Evolutionary conservation across 305 asterid species (phyloP).

Genomic region (Salvia sclarea): DNA sequence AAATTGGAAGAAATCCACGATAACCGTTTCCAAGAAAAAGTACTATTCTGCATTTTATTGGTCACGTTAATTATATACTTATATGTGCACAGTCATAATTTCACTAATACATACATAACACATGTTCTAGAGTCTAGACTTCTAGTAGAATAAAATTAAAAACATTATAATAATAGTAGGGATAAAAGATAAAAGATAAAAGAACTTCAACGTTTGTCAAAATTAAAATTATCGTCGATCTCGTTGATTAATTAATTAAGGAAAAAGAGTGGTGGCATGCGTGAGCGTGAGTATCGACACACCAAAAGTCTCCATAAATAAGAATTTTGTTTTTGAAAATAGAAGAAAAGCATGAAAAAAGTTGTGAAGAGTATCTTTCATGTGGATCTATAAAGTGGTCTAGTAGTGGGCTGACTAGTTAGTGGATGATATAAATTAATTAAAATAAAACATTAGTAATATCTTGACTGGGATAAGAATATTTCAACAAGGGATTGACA

Average conservation of each 20-base stretch:
- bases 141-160: no score
- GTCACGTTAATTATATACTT: no score
- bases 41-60: no score
- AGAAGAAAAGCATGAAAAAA: neutral
- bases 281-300: slow-evolving; percentile 23
- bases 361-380: slow-evolving; percentile 39
- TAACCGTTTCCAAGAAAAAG: no score
- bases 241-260: neutral
- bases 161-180: neutral
- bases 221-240: no score
- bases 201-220: neutral
- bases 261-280: slow-evolving; percentile 29
- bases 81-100: no score
- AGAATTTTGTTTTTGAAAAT: neutral
- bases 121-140: no score
- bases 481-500: neutral
- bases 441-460: neutral
- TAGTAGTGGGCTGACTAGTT: slow-evolving; percentile 29
- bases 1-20: no score
- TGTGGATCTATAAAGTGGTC: slow-evolving; percentile 47
- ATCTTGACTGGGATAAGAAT: neutral
- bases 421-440: slow-evolving; percentile 15
- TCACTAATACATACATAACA: no score
- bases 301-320: slow-evolving; percentile 25
- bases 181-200: neutral